Evolutionary conservation across 306 rosid genomes (phyloP).

Genomic region (Oemleria cerasiformis): DNA sequence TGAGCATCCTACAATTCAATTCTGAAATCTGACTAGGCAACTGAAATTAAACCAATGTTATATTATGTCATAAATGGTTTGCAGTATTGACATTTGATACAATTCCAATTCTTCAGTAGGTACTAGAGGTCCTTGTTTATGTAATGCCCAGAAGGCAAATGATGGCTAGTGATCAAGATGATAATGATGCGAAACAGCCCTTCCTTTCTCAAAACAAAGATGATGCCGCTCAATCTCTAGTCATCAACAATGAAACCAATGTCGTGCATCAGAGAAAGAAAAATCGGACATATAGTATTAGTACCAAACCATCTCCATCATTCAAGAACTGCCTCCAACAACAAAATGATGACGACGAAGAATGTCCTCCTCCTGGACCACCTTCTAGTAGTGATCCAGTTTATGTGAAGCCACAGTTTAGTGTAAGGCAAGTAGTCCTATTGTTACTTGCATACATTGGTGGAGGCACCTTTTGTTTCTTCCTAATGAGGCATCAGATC

Average conservation of each 20-base stretch:
- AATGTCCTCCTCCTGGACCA: not conserved
- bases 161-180: conserved; percentile 44
- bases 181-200: conserved; percentile 43
- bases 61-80: not conserved
- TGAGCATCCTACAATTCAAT: not conserved
- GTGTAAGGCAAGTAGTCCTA: conserved; percentile 41
- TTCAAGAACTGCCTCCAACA: conserved; percentile 20
- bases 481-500: conserved; percentile 51
- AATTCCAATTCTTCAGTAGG: not conserved
- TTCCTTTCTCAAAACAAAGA: conserved; percentile 46
- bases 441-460: conserved; percentile 51
- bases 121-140: not conserved
- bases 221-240: conserved; percentile 9
- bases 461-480: conserved; percentile 67
- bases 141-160: conserved; percentile 15
- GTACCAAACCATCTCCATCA: conserved; percentile 25
- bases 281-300: conserved; percentile 1
- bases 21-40: not conserved
- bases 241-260: conserved; percentile 30
- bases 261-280: conserved; percentile 44
- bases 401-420: conserved; percentile 30
- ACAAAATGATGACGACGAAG: conserved; percentile 23
- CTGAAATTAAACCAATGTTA: not conserved
- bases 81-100: too few species aligned
- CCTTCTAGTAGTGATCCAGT: not conserved